These are phyloP conservation scores for Trichoderma afroharzianum DNA, from an alignment of 2,329 filamentous ascomycete species.

Conservation along the genomic window DNA sequence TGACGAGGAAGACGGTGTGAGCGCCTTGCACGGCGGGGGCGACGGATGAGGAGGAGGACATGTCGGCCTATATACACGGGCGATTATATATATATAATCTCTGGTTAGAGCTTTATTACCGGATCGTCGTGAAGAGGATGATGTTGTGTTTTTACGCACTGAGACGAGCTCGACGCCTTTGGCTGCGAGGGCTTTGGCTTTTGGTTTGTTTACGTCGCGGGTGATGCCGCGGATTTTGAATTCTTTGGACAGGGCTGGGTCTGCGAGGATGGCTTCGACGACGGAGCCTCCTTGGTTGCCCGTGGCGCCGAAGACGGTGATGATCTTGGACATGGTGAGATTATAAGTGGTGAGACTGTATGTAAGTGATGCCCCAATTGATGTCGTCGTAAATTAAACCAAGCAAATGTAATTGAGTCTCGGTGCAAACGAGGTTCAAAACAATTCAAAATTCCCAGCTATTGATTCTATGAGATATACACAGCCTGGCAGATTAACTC, in stretches of 20 bases:
- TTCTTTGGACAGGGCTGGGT: slow-evolving; percentile 41
- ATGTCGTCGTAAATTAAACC: neutral
- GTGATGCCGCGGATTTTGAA: slow-evolving; percentile 47
- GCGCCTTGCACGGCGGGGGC: slow-evolving; percentile 39
- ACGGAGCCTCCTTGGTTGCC: slow-evolving; percentile 49
- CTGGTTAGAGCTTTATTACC: neutral
- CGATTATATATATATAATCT: neutral
- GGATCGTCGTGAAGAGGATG: neutral
- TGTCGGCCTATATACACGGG: slow-evolving; percentile 35
- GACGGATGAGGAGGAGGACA: slow-evolving; percentile 35
- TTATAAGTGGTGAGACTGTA: neutral
- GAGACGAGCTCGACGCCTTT: slow-evolving; percentile 43
- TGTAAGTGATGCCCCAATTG: neutral
- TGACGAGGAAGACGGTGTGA: slow-evolving; percentile 42
- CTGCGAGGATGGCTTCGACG: slow-evolving; percentile 41
- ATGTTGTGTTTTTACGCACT: slow-evolving; percentile 23
- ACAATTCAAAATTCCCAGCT: neutral
- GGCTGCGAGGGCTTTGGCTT: slow-evolving; percentile 36
- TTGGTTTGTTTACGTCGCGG: slow-evolving; percentile 40
- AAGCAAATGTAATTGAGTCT: neutral
- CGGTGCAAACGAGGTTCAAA: neutral
- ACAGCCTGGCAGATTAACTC: neutral
- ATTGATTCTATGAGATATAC: neutral
- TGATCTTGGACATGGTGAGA: slow-evolving; percentile 34
- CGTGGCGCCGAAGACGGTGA: slow-evolving; percentile 47